Evolutionary conservation across 352 stramenopile species (phyloP).

Genomic region (Phytophthora brassicae): DNA sequence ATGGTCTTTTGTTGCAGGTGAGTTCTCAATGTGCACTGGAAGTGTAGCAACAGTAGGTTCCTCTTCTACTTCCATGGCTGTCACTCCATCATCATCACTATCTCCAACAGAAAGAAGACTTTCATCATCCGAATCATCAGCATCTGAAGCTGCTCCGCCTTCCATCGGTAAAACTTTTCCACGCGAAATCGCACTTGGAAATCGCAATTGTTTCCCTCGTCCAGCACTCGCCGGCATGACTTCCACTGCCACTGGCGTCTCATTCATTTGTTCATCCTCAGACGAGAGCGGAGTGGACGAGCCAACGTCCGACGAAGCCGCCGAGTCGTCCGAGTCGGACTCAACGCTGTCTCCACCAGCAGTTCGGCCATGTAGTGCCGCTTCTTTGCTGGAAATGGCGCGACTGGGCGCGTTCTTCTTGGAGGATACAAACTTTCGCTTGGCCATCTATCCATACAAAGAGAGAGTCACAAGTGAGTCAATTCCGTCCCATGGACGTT

Average conservation of each 20-base stretch:
- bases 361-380: slow-evolving; percentile 58
- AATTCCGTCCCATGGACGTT: slow-evolving; percentile 1
- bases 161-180: slow-evolving; percentile 61
- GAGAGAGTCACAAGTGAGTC: slow-evolving; percentile 6
- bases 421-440: slow-evolving; percentile 85
- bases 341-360: slow-evolving; percentile 22
- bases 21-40: slow-evolving; percentile 13
- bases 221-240: slow-evolving; percentile 73
- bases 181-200: slow-evolving; percentile 65
- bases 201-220: slow-evolving; percentile 78
- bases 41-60: slow-evolving; percentile 21
- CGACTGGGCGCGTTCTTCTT: slow-evolving; percentile 87
- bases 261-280: slow-evolving; percentile 36
- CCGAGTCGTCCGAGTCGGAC: slow-evolving; percentile 34
- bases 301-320: slow-evolving; percentile 37
- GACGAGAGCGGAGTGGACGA: slow-evolving; percentile 44
- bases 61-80: slow-evolving; percentile 33
- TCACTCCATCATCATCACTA: slow-evolving; percentile 48
- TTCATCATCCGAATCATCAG: slow-evolving; percentile 71
- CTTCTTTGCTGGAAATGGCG: slow-evolving; percentile 82
- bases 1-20: slow-evolving; percentile 7
- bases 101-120: slow-evolving; percentile 71
- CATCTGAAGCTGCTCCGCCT: slow-evolving; percentile 45
- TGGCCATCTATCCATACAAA: slow-evolving; percentile 51
- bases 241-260: slow-evolving; percentile 48